phyloP scores from a whole-genome alignment of 176 grass and related monocot genomes.

The Rhipidocladum racemiflorum region DNA sequence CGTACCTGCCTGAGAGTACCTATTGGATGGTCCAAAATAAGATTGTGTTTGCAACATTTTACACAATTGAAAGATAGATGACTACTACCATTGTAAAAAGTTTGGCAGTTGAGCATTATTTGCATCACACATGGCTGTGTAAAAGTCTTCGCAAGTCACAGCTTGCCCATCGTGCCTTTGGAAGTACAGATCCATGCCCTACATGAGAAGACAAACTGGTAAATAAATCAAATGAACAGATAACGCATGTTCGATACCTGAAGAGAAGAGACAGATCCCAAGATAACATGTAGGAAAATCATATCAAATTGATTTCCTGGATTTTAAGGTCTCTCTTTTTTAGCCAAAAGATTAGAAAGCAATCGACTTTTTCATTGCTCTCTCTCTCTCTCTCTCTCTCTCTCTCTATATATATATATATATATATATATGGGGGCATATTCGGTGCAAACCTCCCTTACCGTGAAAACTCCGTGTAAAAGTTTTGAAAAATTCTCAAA shows the following conservation, averaged over 20 bases:
- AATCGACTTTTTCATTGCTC: background rate
- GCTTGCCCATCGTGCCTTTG: slow-evolving; percentile 97
- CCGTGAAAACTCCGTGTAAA: too few relatives aligned
- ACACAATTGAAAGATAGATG: background rate
- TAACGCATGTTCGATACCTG: background rate
- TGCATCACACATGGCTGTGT: slow-evolving; percentile 96
- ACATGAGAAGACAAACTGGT: slow-evolving; percentile 22
- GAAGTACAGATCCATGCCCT: slow-evolving; percentile 99
- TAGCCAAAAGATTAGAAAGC: background rate
- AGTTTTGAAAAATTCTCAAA: too few relatives aligned
- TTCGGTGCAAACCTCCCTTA: too few relatives aligned
- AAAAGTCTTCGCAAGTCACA: slow-evolving; percentile 97
- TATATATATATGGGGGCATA: too few relatives aligned
- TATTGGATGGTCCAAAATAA: slow-evolving; percentile 35
- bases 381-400: too few relatives aligned
- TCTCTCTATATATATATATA: too few relatives aligned
- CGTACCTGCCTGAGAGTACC: slow-evolving; percentile 94
- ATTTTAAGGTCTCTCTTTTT: background rate
- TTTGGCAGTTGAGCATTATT: slow-evolving; percentile 79
- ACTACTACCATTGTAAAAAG: slow-evolving; percentile 80
- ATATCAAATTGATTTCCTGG: background rate
- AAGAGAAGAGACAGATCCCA: slow-evolving; percentile 14
- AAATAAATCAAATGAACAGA: slow-evolving; percentile 11
- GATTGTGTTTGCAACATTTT: slow-evolving; percentile 2
- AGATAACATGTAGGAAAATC: slow-evolving; percentile 14